These are phyloP conservation scores for Pleurotus tuoliensis DNA, from an alignment of 768 basidiomycete genomes.

Conservation along the genomic window DNA sequence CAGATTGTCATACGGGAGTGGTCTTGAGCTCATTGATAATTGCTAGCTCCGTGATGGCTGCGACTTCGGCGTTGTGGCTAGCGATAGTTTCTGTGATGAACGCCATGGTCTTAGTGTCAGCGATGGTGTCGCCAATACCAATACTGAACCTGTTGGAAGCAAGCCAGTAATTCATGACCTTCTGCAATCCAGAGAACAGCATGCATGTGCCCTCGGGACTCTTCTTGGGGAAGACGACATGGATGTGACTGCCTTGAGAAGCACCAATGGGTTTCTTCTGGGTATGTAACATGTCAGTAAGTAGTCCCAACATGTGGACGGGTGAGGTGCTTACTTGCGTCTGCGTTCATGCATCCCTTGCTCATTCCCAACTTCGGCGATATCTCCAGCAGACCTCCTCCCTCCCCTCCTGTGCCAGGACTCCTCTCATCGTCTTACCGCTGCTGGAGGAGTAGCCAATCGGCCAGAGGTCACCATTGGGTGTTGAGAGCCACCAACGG, in stretches of 20 bases:
- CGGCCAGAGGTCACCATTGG: too few relatives aligned
- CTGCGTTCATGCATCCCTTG: too few relatives aligned
- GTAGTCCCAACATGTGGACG: too few relatives aligned
- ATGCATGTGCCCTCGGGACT: slow-evolving; percentile 86
- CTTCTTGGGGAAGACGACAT: slow-evolving; percentile 96
- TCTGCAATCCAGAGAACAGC: slow-evolving; percentile 91
- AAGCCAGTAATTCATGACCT: slow-evolving; percentile 77
- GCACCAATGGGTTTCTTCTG: slow-evolving; percentile 99
- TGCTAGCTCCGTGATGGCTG: slow-evolving; percentile 74
- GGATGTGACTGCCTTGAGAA: slow-evolving; percentile 88
- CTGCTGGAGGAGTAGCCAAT: too few relatives aligned
- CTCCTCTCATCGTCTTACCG: slow-evolving; percentile 21
- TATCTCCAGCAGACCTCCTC: too few relatives aligned
- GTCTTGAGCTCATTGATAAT: slow-evolving; percentile 70
- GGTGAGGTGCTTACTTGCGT: too few relatives aligned
- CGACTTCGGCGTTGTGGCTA: slow-evolving; percentile 74
- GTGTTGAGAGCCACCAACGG: too few relatives aligned
- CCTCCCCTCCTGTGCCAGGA: too few relatives aligned
- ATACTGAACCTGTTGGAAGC: too few relatives aligned
- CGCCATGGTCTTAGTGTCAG: slow-evolving; percentile 83
- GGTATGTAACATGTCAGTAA: too few relatives aligned
- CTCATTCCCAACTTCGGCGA: too few relatives aligned
- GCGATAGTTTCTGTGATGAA: slow-evolving; percentile 81
- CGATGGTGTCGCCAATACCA: slow-evolving; percentile 20
- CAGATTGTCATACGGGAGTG: too few relatives aligned